These are phyloP conservation scores for Chenopodium formosanum DNA, from an alignment of 148 eudicot species.

Conservation along the genomic window DNA sequence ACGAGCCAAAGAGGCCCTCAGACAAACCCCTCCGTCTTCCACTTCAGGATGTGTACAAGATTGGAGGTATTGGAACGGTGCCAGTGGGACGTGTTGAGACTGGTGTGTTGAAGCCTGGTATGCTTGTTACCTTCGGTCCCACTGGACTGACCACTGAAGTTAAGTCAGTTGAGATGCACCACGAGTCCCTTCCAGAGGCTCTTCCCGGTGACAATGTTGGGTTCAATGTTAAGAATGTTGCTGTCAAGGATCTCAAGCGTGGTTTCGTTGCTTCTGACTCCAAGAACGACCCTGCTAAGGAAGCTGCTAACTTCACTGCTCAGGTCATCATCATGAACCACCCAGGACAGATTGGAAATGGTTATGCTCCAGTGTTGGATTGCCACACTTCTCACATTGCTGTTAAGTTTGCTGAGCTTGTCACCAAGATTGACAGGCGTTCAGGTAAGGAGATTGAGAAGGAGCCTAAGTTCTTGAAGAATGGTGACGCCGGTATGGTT, in stretches of 20 bases:
- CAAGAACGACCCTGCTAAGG: conserved; percentile 44
- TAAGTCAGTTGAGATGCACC: conserved; percentile 47
- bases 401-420: conserved; percentile 39
- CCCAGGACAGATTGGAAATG: conserved; percentile 43
- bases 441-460: conserved; percentile 45
- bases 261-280: conserved; percentile 44
- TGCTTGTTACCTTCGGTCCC: conserved; percentile 41
- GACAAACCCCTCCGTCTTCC: conserved; percentile 45
- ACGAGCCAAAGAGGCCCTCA: conserved; percentile 43
- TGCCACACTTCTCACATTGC: conserved; percentile 49
- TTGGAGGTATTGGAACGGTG: conserved; percentile 43
- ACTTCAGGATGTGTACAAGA: conserved; percentile 46
- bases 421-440: conserved; percentile 44
- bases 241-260: conserved; percentile 48
- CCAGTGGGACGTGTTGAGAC: conserved; percentile 41
- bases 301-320: conserved; percentile 35
- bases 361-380: conserved; percentile 39
- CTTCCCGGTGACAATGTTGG: conserved; percentile 44
- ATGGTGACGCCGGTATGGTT: conserved; percentile 40
- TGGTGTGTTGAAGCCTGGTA: conserved; percentile 37
- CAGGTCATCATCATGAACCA: conserved; percentile 52
- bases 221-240: conserved; percentile 42
- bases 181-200: conserved; percentile 34
- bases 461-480: conserved; percentile 49
- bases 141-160: conserved; percentile 41